Base-by-base conservation (phyloP, 2,329 filamentous ascomycete species). In the Pestalotiopsis fici region DNA sequence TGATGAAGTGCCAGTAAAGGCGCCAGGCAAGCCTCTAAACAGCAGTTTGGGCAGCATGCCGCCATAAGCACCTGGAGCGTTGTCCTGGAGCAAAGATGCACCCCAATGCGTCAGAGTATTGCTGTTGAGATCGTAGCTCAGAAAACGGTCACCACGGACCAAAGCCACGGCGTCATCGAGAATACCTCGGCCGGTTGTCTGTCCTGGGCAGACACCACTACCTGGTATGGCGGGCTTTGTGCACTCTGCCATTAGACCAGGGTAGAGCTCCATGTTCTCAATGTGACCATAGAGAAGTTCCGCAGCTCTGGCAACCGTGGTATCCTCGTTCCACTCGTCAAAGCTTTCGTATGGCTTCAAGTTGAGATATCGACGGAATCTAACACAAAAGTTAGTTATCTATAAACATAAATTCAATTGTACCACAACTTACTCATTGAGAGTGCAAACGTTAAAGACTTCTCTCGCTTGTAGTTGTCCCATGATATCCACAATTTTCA, bases 1-100 rank as follows among this genome's bases (percentile, higher is more conserved):
- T 67, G 91, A 84, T 56, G 88, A 90, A 77, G 91, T 86, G 21
- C 84, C 84, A 1, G 80, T 83, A 70, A 81, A 87, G 7, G 78
- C 80, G 12, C 77, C 79, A 0, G 84, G 84, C 11, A 87, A 77
- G 12, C 78, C 83, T 67, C 78, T 79, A 74, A 85, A 83, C 5
- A 87, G 67, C 1, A 83, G 68, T 50, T 76, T 75, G 0, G 80
- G 80, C 1, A 86, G 73, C 68, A 86, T 80, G 27, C 83, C 83
- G 28, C 83, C 82, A 69, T 85, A 85, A 3, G 81, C 73, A 12
- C 83, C 83, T 4, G 78, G 73, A 15, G 78, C 75, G 6, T 74
- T 61, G 56, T 70, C 69, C n/a, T 70, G 73, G 4, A 85, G 74
- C 70, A 85, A 79, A 18, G 81, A 75, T n/a, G 81, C 79, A 35